Evolutionary conservation across 345 rosid genomes (phyloP), one percentile per base, ranked within the genome.

Genomic region (Stellera chamaejasme): DNA sequence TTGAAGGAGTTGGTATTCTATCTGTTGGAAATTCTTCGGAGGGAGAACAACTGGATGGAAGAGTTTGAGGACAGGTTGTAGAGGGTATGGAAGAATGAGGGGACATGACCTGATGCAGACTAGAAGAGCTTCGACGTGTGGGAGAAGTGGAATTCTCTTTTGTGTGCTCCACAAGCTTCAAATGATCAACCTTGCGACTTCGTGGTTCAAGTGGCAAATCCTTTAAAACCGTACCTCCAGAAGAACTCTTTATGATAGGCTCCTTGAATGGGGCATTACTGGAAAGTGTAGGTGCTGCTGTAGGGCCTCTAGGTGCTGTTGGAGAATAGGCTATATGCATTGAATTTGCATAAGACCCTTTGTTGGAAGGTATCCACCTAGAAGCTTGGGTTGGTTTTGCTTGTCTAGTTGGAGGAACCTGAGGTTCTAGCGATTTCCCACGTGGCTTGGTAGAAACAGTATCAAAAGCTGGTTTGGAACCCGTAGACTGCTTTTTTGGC

Each of bases 281-380:
- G 26, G 92, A 71, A 62, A 85, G 83, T 56, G 77, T 71, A 62
- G 96, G 85, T 11, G 93, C 92, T 49, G 92, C 90, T 74, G 88
- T 93, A 61, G 39, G 39, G 39, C 7, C 39, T 32, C 83, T 84
- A 64, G 76, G 70, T 70, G 88, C 75, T 57, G 94, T 77, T 10
- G 89, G 94, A 3, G 96, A 95, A 71, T 82, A 81, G 23, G 83
- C 71, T 55, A 83, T 90, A 62, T 80, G 92, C 95, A 85, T 80
- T 41, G 96, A 87, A 75, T 79, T 82, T 47, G 74, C 66, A 56
- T 76, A 81, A 44, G 92, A 82, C 54, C 88, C 97, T 72, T 82
- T 93, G 76, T 87, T 85, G 15, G 95, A 63, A 27, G 97, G 92
- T 63, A 90, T 77, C 99, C 97, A 90, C 61, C 89, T 79, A 56